Base-by-base conservation (phyloP, 768 basidiomycete genomes). In the Tubosaeta brunneosetosa region DNA sequence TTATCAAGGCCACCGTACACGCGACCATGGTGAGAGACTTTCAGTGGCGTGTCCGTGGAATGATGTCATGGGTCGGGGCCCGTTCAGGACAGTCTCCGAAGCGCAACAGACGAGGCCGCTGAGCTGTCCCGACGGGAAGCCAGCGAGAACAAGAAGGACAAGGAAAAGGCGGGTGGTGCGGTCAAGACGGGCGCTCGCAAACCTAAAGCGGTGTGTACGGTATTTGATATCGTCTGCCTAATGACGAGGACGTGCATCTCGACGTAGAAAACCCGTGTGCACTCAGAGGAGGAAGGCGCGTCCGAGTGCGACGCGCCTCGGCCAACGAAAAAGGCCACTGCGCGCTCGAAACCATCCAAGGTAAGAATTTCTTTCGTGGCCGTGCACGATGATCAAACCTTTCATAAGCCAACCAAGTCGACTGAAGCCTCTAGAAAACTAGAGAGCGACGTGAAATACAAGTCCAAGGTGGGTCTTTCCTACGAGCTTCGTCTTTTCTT, bases 1-100 rank as follows among this genome's bases (percentile, higher is more conserved):
- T 71, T 3, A 61, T 88, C 25, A 84, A 80, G 56, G 54, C 61
- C 10, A 51, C 51, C 11, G 57, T 63, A 33, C 50, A 53, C 47
- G 49, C 51, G 1, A 55, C 53, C 22, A 31, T 65, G 44, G 62
- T 61, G 44, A 48, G 56, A 11, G 22, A 29, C 14, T 14, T 38
- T 26, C 45, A 26, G 29, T 22, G 27, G 41, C 13, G 9, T 47
- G 44, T 17, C 32, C 31, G 27, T 36, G 47, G 14, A 31, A 47
- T 19, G 44, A 26, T 49, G 16, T 33, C 41, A 22, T 44, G n/a
- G 47, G n/a, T 47, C 50, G 48, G 44, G 11, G 11, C 26, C 14
- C 22, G 16, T 40, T 19, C 12, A 63, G 64, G 36, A 17, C 12
- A 38, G 41, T n/a, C 55, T 66, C 19, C 29, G 5, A 41, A 48